Evolutionary conservation across 768 basidiomycete genomes (phyloP), one percentile per base, ranked within the genome.

Genomic region (Pulveroboletus sp.): DNA sequence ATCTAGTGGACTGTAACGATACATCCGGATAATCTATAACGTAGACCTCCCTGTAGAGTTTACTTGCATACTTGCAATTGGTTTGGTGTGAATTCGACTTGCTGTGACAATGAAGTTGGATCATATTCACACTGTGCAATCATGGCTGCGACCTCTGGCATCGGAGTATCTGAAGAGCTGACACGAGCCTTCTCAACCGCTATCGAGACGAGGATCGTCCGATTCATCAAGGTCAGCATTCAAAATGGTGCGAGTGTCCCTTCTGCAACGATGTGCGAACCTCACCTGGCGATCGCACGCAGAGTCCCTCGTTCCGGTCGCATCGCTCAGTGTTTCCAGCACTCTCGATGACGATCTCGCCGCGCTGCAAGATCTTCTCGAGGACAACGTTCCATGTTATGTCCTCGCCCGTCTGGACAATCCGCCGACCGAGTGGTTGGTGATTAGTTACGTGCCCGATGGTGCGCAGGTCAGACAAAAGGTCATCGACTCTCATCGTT

Each of bases 381-480:
- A 83, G 27, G 78, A 83, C 24, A 68, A 79, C 48, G 62, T 69
- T 1, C 88, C 91, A 20, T 82, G 88, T n/a, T 93, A 91, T 68
- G 68, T 92, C 37, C 79, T 93, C 19, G 80, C 76, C 10, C 80
- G 81, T 47, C 65, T 82, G 30, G 87, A 88, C 55, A 68, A 74
- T 17, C 75, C 83, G 2, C 72, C 74, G 0, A 59, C 77, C 1
- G 79, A 84, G 54, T 93, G 90, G 90, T 71, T 89, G 30, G 75
- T 78, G 7, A 76, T 92, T 50, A 83, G 73, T 61, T 94, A 90
- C 62, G 88, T 93, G 6, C 92, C 92, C 1, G 92, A 94, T 53
- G 63, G 75, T 17, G 87, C 92, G 23, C 83, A 78, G 69, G 79
- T 93, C 51, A 77, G 89, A 61, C 81, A 88, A 68, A 94, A 93